These are phyloP conservation scores for Telopea speciosissima DNA, from an alignment of 177 flowering plant species.

Conservation along the genomic window DNA sequence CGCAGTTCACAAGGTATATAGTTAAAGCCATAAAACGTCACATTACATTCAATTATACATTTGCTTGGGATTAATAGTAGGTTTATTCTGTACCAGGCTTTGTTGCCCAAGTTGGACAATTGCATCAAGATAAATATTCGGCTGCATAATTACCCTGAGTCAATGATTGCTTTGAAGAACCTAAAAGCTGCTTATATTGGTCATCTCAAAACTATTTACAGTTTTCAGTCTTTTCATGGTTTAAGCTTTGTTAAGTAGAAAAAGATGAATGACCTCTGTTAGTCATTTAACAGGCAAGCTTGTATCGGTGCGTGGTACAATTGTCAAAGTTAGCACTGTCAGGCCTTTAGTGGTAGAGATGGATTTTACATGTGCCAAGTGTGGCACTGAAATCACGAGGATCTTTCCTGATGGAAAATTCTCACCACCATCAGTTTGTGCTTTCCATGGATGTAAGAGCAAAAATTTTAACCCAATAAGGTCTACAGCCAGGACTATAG, in stretches of 20 bases:
- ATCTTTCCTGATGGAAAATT: slow-evolving; percentile 92
- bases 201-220: slow-evolving; percentile 18
- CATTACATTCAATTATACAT: not conserved
- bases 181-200: slow-evolving; percentile 96
- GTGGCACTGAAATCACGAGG: slow-evolving; percentile 50
- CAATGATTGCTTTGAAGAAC: slow-evolving; percentile 76
- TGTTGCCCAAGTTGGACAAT: slow-evolving; percentile 31
- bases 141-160: slow-evolving; percentile 65
- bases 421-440: slow-evolving; percentile 73
- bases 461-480: slow-evolving; percentile 66
- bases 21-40: not conserved
- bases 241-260: not conserved
- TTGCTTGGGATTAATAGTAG: not conserved
- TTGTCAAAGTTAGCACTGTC: slow-evolving; percentile 85
- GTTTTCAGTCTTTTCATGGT: not conserved
- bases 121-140: slow-evolving; percentile 60
- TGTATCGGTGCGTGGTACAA: slow-evolving; percentile 88
- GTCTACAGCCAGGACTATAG: slow-evolving; percentile 64
- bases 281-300: slow-evolving; percentile 58
- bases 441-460: slow-evolving; percentile 70
- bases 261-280: slow-evolving; percentile 4
- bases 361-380: slow-evolving; percentile 70
- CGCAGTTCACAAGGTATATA: slow-evolving; percentile 75
- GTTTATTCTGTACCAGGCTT: slow-evolving; percentile 29
- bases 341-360: slow-evolving; percentile 74